A percentile compares a stretch with the other conserved stretches of the same genome.
phyloP scores from a whole-genome alignment of 2,329 filamentous ascomycete species.

The Penicillium griseofulvum region DNA sequence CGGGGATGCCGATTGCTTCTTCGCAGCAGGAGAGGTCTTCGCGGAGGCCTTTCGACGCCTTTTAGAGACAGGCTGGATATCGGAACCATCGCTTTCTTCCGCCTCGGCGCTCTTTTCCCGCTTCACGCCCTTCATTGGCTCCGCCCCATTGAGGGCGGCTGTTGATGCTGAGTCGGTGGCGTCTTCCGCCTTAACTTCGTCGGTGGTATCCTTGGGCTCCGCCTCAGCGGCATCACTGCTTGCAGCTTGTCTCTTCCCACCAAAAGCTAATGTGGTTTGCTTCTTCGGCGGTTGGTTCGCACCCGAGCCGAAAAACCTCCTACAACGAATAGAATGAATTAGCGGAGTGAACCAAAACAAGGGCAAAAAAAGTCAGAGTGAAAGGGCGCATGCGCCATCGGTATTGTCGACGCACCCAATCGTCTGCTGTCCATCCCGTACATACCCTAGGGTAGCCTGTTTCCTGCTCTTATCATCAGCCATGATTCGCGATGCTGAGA shows the following conservation, averaged over 20 bases:
- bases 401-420: slow-evolving; percentile 59
- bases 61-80: slow-evolving; percentile 62
- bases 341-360: background rate
- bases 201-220: slow-evolving; percentile 20
- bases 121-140: slow-evolving; percentile 30
- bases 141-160: slow-evolving; percentile 8
- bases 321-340: slow-evolving; percentile 39
- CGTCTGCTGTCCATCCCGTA: slow-evolving; percentile 69
- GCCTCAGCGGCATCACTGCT: slow-evolving; percentile 29
- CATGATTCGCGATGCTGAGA: slow-evolving; percentile 20
- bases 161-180: slow-evolving; percentile 5
- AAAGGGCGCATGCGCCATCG: slow-evolving; percentile 6
- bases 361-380: background rate
- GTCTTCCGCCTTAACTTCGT: slow-evolving; percentile 15
- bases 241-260: slow-evolving; percentile 51
- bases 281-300: slow-evolving; percentile 62
- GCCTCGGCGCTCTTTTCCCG: slow-evolving; percentile 39
- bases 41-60: slow-evolving; percentile 38
- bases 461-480: slow-evolving; percentile 47
- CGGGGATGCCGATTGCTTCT: slow-evolving; percentile 22
- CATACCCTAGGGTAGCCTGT: slow-evolving; percentile 87
- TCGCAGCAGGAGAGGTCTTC: slow-evolving; percentile 36
- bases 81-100: slow-evolving; percentile 53
- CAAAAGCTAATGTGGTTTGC: slow-evolving; percentile 77
- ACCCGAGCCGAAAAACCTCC: slow-evolving; percentile 78